Base-by-base conservation (phyloP, 805 yeast species). In the Lachancea meyersii region DNA sequence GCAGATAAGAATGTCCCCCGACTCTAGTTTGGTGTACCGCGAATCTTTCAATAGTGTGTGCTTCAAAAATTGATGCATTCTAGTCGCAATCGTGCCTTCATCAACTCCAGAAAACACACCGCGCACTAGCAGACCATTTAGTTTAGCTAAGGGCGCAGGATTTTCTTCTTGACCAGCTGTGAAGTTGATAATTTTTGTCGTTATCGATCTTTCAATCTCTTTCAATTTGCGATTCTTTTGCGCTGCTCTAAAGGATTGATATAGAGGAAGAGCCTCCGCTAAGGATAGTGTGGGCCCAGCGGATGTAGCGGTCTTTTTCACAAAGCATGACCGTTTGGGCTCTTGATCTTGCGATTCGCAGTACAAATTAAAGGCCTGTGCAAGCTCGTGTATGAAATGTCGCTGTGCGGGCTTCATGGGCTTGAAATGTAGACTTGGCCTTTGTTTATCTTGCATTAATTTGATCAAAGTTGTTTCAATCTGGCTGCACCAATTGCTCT, bases 341-440 rank as follows among this genome's bases (percentile, higher is more conserved):
- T 86, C 96, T 2, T 75, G 76, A 60, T 86, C 96, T 48, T 85
- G 93, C 1, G 89, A 76, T 53, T 84, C 88, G 0, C 82, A 69
- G 51, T 75, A 79, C 10, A 86, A 53, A 10, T 72, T 67, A 57
- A 68, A 86, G 0, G 77, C 62, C 20, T 70, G 75, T 0, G 88
- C 81, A 31, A 88, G 54, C 40, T 77, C 79, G 54, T 80, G 91
- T 20, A 88, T 63, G 55, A 87, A 86, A 47, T 68, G 68, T 36
- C 96, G 68, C 58, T 85, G 91, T 4, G 78, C 73, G 11, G 69
- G 58, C 39, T 67, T 71, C 95, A 88, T 86, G 14, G 91, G 82
- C 14, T 79, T 79, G 63, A 89, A 86, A 55, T 79, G 79, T 50
- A 75, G 62, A 38, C 62, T 56, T 1, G 74, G 62, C 30, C 70